Conservation (phyloP, 2,329 filamentous ascomycete genomes). For the Cordyceps militaris region DNA sequence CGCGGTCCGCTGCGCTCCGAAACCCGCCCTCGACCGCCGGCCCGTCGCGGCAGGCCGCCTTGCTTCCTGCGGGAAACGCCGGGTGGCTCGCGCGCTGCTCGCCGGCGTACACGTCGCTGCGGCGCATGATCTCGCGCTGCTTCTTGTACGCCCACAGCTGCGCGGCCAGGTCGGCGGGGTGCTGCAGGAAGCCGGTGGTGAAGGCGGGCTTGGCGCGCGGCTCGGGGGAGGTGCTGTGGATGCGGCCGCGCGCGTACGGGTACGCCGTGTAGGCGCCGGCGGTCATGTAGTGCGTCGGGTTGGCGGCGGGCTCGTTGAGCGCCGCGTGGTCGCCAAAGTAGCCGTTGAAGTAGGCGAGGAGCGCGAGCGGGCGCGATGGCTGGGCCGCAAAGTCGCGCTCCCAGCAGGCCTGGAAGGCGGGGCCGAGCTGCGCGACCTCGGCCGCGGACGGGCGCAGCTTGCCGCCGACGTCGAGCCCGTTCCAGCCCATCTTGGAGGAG, state of each 20-base stretch:
- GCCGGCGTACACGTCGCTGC: constrained; percentile 44
- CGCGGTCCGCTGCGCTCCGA: constrained; percentile 29
- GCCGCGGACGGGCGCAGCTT: constrained; percentile 48
- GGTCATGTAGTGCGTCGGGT: constrained; percentile 40
- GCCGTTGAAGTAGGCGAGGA: constrained; percentile 18
- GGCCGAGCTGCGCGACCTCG: constrained; percentile 43
- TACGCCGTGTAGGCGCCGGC: constrained; percentile 48
- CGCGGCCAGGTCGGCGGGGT: constrained; percentile 44
- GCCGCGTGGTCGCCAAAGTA: constrained; percentile 23
- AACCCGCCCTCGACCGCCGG: constrained; percentile 30
- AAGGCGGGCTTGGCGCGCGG: constrained; percentile 36
- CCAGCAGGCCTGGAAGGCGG: constrained; percentile 44
- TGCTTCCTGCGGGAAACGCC: constrained; percentile 31
- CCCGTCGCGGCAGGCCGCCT: constrained; percentile 37
- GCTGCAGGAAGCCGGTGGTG: constrained; percentile 43
- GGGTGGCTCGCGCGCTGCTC: constrained; percentile 36
- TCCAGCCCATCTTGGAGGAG: constrained; percentile 43
- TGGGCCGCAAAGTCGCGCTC: constrained; percentile 38
- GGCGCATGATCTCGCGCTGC: constrained; percentile 50
- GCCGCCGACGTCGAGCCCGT: constrained; percentile 43
- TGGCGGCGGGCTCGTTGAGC: constrained; percentile 25
- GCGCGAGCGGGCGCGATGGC: constrained; percentile 21
- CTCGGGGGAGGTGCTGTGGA: constrained; percentile 42
- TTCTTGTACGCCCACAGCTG: constrained; percentile 59
- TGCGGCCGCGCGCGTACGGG: constrained; percentile 51